phyloP scores from a whole-genome alignment of 1,139 yeast species.

The Taphrina flavorubra region DNA sequence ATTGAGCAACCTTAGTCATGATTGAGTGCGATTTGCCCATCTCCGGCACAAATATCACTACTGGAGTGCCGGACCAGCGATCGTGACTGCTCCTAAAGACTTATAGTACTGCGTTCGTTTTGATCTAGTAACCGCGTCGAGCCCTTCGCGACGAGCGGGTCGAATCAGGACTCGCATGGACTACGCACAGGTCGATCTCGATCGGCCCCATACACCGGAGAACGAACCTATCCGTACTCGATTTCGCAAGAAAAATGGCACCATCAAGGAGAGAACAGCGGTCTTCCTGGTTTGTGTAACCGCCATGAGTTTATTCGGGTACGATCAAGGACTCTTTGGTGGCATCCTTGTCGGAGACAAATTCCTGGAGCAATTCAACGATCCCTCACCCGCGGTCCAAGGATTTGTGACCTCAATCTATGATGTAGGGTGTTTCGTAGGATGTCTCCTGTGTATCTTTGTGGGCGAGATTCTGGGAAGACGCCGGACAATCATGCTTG shows the following conservation, averaged over 20 bases:
- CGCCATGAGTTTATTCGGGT: conserved; percentile 45
- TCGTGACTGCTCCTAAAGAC: no score
- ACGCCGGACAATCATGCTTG: conserved; percentile 57
- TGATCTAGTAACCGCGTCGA: no score
- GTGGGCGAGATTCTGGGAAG: conserved; percentile 60
- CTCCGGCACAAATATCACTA: neutral
- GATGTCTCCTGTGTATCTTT: conserved; percentile 60
- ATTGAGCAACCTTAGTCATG: no score
- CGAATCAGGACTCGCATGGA: conserved; percentile 23
- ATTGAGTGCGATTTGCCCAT: neutral
- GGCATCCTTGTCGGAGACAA: conserved; percentile 47
- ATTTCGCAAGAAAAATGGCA: conserved; percentile 34
- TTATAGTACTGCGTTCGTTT: no score
- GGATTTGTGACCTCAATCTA: conserved; percentile 44
- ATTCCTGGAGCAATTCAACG: conserved; percentile 45
- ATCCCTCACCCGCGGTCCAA: conserved; percentile 44
- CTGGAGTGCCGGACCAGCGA: no score
- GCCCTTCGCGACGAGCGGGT: neutral
- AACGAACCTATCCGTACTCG: conserved; percentile 34
- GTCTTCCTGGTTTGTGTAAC: conserved; percentile 35
- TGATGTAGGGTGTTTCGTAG: conserved; percentile 58
- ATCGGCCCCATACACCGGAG: conserved; percentile 28
- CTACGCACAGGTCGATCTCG: conserved; percentile 28
- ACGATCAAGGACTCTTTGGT: conserved; percentile 48
- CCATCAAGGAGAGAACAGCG: conserved; percentile 32